Percentiles rank a stretch among this genome's conserved stretches.
These are phyloP conservation scores for Huntiella abstrusa DNA, from an alignment of 2,329 filamentous ascomycete genomes.

Conservation along the genomic window DNA sequence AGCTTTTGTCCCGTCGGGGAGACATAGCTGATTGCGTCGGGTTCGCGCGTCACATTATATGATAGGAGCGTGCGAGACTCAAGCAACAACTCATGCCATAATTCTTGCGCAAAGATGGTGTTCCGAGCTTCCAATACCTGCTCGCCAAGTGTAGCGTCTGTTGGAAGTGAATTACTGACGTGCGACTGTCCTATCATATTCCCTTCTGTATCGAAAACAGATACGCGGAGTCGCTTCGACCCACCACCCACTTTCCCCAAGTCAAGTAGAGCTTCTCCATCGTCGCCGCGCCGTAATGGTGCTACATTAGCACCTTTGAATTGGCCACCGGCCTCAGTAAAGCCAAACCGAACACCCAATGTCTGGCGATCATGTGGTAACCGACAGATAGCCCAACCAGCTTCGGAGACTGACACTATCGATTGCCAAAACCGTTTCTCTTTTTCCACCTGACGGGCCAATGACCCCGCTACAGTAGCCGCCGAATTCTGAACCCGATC, in stretches of 20 bases:
- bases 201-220: conserved; percentile 33
- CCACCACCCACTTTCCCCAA: conserved; percentile 31
- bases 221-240: conserved; percentile 47
- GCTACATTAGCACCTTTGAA: conserved; percentile 59
- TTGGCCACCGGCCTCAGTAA: conserved; percentile 49
- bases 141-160: conserved; percentile 40
- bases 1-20: conserved; percentile 36
- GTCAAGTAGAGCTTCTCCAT: conserved; percentile 61
- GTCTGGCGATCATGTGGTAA: conserved; percentile 54
- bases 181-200: conserved; percentile 36
- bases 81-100: conserved; percentile 75
- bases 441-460: conserved; percentile 58
- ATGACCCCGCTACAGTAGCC: conserved; percentile 47
- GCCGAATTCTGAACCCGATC: conserved; percentile 57
- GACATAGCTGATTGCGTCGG: conserved; percentile 35
- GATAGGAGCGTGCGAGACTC: conserved; percentile 59
- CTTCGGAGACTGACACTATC: conserved; percentile 59
- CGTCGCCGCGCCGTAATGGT: conserved; percentile 52
- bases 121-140: conserved; percentile 59
- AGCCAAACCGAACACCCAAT: conserved; percentile 76
- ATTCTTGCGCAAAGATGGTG: conserved; percentile 64
- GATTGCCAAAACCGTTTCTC: conserved; percentile 85
- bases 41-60: conserved; percentile 48
- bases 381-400: conserved; percentile 71
- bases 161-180: conserved; percentile 27